Percentiles rank a stretch among this genome's conserved stretches.
These are phyloP conservation scores for Arthrobotrys pseudoclavata DNA, from an alignment of 2,329 filamentous ascomycete genomes.

Conservation along the genomic window DNA sequence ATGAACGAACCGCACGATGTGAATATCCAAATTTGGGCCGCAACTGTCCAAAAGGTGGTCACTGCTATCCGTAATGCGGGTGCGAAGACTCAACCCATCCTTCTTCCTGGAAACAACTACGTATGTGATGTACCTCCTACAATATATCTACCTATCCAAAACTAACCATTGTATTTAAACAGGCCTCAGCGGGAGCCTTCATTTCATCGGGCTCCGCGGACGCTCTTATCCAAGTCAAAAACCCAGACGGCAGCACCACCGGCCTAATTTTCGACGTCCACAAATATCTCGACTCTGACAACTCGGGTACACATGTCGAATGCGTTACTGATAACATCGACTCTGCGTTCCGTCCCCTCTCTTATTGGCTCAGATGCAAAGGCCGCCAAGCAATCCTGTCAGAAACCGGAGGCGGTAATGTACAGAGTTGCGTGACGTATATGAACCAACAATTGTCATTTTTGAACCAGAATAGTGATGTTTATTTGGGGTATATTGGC, in stretches of 20 bases:
- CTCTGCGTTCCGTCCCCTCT: conserved; percentile 65
- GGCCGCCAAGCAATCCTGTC: conserved; percentile 65
- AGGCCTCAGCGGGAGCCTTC: conserved; percentile 67
- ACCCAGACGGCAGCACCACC: conserved; percentile 72
- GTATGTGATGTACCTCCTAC: conserved; percentile 65
- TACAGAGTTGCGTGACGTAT: conserved; percentile 64
- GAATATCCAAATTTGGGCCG: conserved; percentile 70
- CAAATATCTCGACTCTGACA: conserved; percentile 74
- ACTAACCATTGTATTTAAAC: neutral
- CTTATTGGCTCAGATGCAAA: conserved; percentile 65
- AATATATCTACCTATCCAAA: neutral
- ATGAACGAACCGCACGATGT: conserved; percentile 79
- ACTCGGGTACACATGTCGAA: conserved; percentile 70
- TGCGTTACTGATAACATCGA: conserved; percentile 69
- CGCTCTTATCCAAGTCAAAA: conserved; percentile 71
- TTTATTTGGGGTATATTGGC: conserved; percentile 63
- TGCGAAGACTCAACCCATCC: conserved; percentile 74
- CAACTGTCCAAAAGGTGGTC: conserved; percentile 74
- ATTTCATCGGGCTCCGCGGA: conserved; percentile 70
- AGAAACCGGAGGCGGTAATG: conserved; percentile 67
- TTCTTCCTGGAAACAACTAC: conserved; percentile 75
- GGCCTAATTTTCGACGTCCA: conserved; percentile 74
- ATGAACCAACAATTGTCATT: conserved; percentile 64
- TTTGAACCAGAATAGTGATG: conserved; percentile 64
- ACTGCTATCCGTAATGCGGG: conserved; percentile 76